phyloP scores from a whole-genome alignment of 75 land plant species.

The Larix kaempferi region DNA sequence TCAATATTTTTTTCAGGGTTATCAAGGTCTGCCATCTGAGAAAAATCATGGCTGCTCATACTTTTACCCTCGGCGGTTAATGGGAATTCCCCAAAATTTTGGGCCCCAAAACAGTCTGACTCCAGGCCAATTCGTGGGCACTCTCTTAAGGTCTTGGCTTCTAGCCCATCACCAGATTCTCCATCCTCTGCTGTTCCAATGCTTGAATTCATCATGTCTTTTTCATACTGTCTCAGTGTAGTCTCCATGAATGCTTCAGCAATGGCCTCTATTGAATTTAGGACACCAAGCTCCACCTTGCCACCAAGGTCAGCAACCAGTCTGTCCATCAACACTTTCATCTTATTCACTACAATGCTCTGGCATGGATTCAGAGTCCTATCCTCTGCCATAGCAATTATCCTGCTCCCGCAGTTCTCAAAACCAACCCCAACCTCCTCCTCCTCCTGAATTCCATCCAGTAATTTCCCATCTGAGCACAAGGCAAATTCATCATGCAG shows the following conservation, averaged over 20 bases:
- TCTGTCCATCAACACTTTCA: not conserved
- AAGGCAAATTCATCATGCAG: not conserved
- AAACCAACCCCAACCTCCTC: not conserved
- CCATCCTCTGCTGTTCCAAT: not conserved
- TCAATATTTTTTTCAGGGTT: not conserved
- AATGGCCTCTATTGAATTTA: not conserved
- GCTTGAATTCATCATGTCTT: constrained; percentile 1
- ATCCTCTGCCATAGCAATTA: not conserved
- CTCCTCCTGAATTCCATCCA: not conserved
- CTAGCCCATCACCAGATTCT: not conserved
- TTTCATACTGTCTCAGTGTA: constrained; percentile 1
- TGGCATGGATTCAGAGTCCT: constrained; percentile 7
- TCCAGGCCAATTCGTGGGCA: no score
- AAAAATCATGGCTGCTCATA: not conserved
- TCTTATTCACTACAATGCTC: not conserved
- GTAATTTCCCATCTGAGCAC: not conserved
- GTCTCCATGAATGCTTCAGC: constrained; percentile 1
- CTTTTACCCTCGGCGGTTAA: not conserved
- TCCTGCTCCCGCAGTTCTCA: not conserved
- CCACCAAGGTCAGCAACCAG: constrained; percentile 11
- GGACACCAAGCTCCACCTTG: not conserved
- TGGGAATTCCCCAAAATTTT: not conserved
- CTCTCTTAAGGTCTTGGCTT: not conserved
- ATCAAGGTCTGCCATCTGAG: not conserved
- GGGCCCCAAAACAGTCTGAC: not conserved